A percentile compares a stretch with the other conserved stretches of the same genome.
These are phyloP conservation scores for Hypoxylon perforatum DNA, from an alignment of 495 filamentous ascomycete genomes.

Conservation along the genomic window DNA sequence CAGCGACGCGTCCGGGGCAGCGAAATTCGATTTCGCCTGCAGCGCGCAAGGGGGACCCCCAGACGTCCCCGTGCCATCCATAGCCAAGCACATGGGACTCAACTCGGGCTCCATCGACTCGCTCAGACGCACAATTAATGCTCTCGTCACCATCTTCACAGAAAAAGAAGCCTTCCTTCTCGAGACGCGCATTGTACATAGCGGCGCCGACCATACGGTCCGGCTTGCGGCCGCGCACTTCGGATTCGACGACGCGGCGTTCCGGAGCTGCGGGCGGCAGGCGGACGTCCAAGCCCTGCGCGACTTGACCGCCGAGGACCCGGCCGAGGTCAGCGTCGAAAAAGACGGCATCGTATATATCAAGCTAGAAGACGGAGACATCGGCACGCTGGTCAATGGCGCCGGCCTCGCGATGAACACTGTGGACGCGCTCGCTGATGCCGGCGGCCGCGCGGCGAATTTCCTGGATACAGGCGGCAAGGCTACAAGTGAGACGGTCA, in stretches of 20 bases:
- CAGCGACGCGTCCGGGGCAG: slow-evolving; percentile 51
- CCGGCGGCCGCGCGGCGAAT: slow-evolving; percentile 75
- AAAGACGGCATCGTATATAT: slow-evolving; percentile 80
- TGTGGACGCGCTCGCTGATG: slow-evolving; percentile 76
- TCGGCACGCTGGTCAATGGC: slow-evolving; percentile 86
- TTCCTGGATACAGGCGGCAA: slow-evolving; percentile 94
- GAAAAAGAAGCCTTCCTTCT: slow-evolving; percentile 75
- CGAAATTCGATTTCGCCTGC: slow-evolving; percentile 73
- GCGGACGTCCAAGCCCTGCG: slow-evolving; percentile 69
- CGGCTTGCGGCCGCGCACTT: slow-evolving; percentile 61
- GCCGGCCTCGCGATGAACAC: slow-evolving; percentile 95
- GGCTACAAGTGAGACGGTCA: slow-evolving; percentile 86
- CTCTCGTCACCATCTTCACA: slow-evolving; percentile 70
- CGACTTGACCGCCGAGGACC: slow-evolving; percentile 61
- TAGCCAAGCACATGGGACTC: slow-evolving; percentile 65
- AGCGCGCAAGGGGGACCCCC: slow-evolving; percentile 41
- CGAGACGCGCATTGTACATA: slow-evolving; percentile 58
- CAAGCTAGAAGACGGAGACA: slow-evolving; percentile 56
- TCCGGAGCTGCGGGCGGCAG: slow-evolving; percentile 72
- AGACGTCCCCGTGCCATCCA: slow-evolving; percentile 48
- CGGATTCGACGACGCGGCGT: slow-evolving; percentile 84
- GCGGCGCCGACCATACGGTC: slow-evolving; percentile 58
- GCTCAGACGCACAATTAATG: slow-evolving; percentile 62
- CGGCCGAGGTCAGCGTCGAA: slow-evolving; percentile 73
- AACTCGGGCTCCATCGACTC: slow-evolving; percentile 51